Evolutionary conservation across 148 eudicot genomes (phyloP).

Genomic region (Dysphania ambrosioides): DNA sequence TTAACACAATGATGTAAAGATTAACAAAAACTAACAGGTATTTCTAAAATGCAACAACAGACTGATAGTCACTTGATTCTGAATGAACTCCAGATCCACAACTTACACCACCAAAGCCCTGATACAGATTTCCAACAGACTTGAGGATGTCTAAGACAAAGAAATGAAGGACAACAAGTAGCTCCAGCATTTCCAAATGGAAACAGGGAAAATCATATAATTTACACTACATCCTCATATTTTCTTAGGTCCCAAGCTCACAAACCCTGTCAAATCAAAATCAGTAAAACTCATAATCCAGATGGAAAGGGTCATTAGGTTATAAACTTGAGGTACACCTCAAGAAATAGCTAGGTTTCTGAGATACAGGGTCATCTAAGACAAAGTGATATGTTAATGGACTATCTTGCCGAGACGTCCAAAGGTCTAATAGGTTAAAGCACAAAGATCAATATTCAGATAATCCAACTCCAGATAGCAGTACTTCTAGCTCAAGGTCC

Average conservation of each 20-base stretch:
- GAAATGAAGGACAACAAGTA: neutral
- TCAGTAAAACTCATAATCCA: neutral
- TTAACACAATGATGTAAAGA: neutral
- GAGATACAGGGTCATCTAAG: neutral
- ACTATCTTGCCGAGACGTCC: neutral
- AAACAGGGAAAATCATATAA: neutral
- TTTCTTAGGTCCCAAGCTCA: neutral
- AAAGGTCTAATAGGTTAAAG: neutral
- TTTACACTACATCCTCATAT: neutral
- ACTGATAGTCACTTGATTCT: neutral
- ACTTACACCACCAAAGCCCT: neutral
- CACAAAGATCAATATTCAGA: neutral
- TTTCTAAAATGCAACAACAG: too few species aligned
- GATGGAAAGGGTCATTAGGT: neutral
- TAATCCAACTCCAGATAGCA: neutral
- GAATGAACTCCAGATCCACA: neutral
- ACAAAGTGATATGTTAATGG: neutral
- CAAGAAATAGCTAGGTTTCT: neutral
- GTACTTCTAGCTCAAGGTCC: neutral
- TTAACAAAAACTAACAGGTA: neutral
- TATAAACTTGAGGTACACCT: neutral
- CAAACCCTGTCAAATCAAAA: neutral
- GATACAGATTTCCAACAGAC: neutral
- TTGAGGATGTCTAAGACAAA: neutral
- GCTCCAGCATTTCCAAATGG: neutral